These are phyloP conservation scores for Chaetomiaceae sp. DNA, from an alignment of 2,329 filamentous ascomycete species.

Conservation along the genomic window DNA sequence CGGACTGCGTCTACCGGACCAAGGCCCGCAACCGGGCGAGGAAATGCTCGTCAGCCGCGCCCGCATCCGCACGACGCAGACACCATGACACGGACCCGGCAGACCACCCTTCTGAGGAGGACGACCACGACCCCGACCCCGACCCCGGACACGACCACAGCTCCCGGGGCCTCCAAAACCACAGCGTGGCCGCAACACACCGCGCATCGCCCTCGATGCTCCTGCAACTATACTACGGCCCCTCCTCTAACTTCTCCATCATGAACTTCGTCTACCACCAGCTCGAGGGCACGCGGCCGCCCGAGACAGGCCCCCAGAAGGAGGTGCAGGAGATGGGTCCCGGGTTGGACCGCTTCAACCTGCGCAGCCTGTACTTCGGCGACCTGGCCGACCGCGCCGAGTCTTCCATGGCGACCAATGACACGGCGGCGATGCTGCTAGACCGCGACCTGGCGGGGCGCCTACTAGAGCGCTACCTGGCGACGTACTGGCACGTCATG, in stretches of 20 bases:
- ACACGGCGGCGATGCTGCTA: conserved; percentile 1
- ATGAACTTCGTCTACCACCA: conserved; percentile 1
- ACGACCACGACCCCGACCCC: neutral
- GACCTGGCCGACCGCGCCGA: neutral
- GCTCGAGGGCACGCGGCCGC: conserved; percentile 1
- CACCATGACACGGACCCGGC: neutral
- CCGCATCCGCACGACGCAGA: neutral
- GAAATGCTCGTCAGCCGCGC: neutral
- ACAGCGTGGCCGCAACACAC: conserved; percentile 4
- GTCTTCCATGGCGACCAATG: conserved; percentile 2
- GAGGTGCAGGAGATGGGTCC: conserved; percentile 8
- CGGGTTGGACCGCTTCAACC: conserved; percentile 6
- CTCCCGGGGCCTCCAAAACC: neutral
- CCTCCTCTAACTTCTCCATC: conserved; percentile 3
- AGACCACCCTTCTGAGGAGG: neutral
- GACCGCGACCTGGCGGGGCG: conserved; percentile 1
- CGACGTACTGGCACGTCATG: conserved; percentile 1
- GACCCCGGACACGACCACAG: neutral
- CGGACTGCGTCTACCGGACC: neutral
- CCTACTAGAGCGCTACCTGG: conserved; percentile 2
- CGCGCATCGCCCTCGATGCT: conserved; percentile 5
- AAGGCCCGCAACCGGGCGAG: conserved; percentile 2
- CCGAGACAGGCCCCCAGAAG: conserved; percentile 1
- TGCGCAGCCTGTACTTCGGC: conserved; percentile 1
- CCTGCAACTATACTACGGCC: conserved; percentile 4